Evolutionary conservation across 179 eudicot species (phyloP).

Genomic region (Beta lomatogona): DNA sequence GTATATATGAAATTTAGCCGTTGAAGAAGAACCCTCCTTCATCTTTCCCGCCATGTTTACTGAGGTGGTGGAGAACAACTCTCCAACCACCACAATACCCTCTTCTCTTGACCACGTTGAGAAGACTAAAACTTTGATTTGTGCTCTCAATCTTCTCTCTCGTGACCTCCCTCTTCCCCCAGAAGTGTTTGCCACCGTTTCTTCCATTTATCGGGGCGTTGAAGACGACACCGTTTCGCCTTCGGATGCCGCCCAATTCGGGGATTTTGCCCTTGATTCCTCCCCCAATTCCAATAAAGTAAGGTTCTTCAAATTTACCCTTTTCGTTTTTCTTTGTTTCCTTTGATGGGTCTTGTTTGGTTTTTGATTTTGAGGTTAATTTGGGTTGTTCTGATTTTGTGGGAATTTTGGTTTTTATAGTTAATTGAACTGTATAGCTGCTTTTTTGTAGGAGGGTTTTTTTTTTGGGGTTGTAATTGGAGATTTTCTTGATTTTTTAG

Average conservation of each 20-base stretch:
- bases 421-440: conserved; percentile 7
- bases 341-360: conserved; percentile 12
- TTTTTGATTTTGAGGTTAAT: background rate
- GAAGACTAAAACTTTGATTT: conserved; percentile 77
- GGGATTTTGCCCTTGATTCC: background rate
- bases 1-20: conserved; percentile 20
- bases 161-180: conserved; percentile 89
- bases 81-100: background rate
- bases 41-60: conserved; percentile 43
- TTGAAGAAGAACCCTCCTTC: background rate
- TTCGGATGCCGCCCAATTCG: conserved; percentile 21
- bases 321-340: background rate
- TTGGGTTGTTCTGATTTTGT: background rate
- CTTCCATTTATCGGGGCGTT: conserved; percentile 51
- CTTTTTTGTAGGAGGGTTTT: background rate
- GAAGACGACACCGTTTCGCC: conserved; percentile 12
- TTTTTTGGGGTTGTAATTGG: background rate
- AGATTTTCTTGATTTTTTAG: background rate
- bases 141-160: conserved; percentile 92
- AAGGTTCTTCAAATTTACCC: conserved; percentile 14
- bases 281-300: conserved; percentile 31
- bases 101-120: conserved; percentile 41
- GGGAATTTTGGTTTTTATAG: background rate
- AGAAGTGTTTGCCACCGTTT: conserved; percentile 68
- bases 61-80: conserved; percentile 29